Percentiles rank a stretch among this genome's conserved stretches.
Conservation (phyloP, 1,284 basidiomycete genomes). For the Macrocybe sp. region DNA sequence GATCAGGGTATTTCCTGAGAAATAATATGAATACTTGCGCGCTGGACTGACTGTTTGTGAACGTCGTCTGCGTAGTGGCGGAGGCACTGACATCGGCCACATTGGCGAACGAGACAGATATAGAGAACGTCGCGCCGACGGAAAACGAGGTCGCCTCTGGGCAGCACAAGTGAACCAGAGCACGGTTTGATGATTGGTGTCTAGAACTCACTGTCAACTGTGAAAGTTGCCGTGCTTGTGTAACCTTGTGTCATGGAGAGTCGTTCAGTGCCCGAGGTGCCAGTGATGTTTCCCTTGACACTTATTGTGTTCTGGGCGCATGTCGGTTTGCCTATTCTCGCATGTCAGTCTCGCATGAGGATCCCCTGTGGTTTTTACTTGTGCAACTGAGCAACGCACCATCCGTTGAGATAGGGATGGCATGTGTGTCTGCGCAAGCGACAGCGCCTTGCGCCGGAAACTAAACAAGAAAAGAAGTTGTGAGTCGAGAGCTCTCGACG, state of each 20-base stretch:
- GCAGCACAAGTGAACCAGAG: neutral
- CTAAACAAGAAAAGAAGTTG: neutral
- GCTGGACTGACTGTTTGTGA: neutral
- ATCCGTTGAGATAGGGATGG: neutral
- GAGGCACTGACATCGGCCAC: too few relatives aligned
- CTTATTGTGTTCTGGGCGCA: neutral
- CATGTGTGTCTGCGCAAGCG: conserved; percentile 2
- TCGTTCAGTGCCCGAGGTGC: conserved; percentile 1
- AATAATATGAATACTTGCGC: neutral
- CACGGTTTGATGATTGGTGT: neutral
- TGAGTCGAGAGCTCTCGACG: neutral
- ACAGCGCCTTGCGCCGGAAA: conserved; percentile 5
- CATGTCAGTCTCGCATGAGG: neutral
- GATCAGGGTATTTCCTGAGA: neutral
- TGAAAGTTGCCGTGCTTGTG: conserved; percentile 4
- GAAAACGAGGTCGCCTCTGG: neutral
- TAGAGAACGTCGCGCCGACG: neutral
- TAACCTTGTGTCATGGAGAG: conserved; percentile 6
- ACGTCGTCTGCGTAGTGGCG: neutral
- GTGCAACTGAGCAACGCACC: conserved; percentile 3
- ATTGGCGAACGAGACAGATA: neutral
- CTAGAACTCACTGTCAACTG: conserved; percentile 1
- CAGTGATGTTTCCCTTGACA: conserved; percentile 1
- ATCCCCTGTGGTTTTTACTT: neutral
- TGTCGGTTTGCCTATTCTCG: neutral